Percentiles rank a stretch among this genome's conserved stretches.
These are phyloP conservation scores for Cercophora newfieldiana DNA, from an alignment of 495 filamentous ascomycete species.

Conservation along the genomic window DNA sequence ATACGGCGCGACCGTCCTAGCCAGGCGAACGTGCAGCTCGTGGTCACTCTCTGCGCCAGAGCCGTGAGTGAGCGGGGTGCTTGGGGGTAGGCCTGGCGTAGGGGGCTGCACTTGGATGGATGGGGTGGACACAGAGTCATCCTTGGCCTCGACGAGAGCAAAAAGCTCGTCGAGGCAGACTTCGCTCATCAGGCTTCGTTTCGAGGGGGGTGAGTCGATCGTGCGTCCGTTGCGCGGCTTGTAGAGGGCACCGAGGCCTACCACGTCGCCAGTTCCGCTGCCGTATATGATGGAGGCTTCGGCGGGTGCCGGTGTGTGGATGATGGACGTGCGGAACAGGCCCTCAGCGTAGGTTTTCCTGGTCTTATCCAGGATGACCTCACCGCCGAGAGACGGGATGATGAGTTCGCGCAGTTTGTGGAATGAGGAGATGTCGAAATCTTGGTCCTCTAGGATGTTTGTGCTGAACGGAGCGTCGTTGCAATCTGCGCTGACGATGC, in stretches of 20 bases:
- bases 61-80: neutral
- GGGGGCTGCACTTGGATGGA: conserved; percentile 31
- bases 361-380: conserved; percentile 63
- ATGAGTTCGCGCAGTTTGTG: conserved; percentile 65
- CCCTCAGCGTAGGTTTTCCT: conserved; percentile 70
- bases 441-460: conserved; percentile 61
- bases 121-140: conserved; percentile 32
- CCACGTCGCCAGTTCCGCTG: conserved; percentile 38
- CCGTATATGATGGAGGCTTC: conserved; percentile 56
- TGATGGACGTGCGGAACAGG: conserved; percentile 81
- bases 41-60: conserved; percentile 27
- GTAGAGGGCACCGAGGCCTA: conserved; percentile 63
- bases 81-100: conserved; percentile 21
- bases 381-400: conserved; percentile 68
- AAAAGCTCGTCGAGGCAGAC: conserved; percentile 80
- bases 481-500: conserved; percentile 60
- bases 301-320: conserved; percentile 66
- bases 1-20: conserved; percentile 76
- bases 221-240: conserved; percentile 68
- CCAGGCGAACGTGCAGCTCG: conserved; percentile 57
- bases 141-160: conserved; percentile 59
- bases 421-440: conserved; percentile 80
- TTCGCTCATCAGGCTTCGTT: conserved; percentile 72
- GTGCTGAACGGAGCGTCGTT: conserved; percentile 37
- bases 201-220: conserved; percentile 62